phyloP scores from a whole-genome alignment of 805 yeast genomes.

The Sungouiella blattae region DNA sequence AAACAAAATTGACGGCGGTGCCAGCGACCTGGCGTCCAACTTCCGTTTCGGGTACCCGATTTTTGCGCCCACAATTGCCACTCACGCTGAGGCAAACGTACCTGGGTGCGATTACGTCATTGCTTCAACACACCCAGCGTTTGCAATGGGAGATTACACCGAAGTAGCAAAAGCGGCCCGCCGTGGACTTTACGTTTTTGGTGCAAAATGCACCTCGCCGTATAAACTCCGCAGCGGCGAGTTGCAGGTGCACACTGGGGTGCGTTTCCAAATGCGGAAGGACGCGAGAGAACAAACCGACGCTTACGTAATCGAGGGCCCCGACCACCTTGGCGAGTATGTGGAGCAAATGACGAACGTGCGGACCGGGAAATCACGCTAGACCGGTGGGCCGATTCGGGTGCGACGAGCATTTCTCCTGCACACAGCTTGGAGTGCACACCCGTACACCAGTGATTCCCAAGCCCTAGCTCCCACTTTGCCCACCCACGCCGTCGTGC shows the following conservation, averaged over 20 bases:
- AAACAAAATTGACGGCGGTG: slow-evolving; percentile 18
- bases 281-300: slow-evolving; percentile 12
- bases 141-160: slow-evolving; percentile 3
- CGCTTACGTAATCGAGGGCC: slow-evolving; percentile 13
- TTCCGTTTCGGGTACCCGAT: slow-evolving; percentile 10
- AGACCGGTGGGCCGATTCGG: too few relatives aligned
- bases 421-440: too few relatives aligned
- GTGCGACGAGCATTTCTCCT: too few relatives aligned
- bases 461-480: too few relatives aligned
- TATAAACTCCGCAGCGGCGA: slow-evolving; percentile 6
- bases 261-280: neutral
- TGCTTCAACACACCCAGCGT: slow-evolving; percentile 8
- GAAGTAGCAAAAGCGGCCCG: slow-evolving; percentile 2
- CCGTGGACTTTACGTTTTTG: slow-evolving; percentile 8
- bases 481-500: too few relatives aligned
- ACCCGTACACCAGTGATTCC: too few relatives aligned
- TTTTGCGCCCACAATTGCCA: slow-evolving; percentile 5
- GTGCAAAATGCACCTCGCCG: slow-evolving; percentile 4
- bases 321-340: slow-evolving; percentile 20
- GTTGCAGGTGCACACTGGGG: slow-evolving; percentile 3
- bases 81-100: too few relatives aligned
- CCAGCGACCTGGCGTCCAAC: slow-evolving; percentile 1
- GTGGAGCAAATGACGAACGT: slow-evolving; percentile 18
- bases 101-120: too few relatives aligned
- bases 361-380: slow-evolving; percentile 3